These are phyloP conservation scores for Talaromyces borbonicus DNA, from an alignment of 495 filamentous ascomycete genomes.

Conservation along the genomic window DNA sequence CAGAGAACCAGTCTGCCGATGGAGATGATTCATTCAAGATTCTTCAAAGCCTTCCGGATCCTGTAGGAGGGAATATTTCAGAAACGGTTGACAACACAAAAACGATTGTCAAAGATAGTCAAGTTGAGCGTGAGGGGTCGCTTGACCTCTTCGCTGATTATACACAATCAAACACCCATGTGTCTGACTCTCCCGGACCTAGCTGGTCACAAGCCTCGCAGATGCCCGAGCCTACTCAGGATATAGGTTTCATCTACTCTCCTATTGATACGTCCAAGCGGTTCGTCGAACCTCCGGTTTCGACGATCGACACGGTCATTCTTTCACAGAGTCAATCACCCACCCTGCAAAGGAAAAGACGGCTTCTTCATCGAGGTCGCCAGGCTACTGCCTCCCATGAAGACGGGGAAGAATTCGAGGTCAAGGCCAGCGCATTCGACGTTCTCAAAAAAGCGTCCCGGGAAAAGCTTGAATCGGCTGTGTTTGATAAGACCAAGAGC, in stretches of 20 bases:
- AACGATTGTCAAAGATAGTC: slow-evolving; percentile 56
- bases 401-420: slow-evolving; percentile 29
- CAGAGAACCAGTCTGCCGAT: slow-evolving; percentile 39
- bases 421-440: slow-evolving; percentile 53
- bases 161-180: slow-evolving; percentile 22
- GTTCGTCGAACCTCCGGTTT: slow-evolving; percentile 52
- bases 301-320: slow-evolving; percentile 61
- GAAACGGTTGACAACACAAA: slow-evolving; percentile 39
- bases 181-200: slow-evolving; percentile 33
- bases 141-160: slow-evolving; percentile 22
- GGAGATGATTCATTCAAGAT: slow-evolving; percentile 22
- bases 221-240: slow-evolving; percentile 73
- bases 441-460: slow-evolving; percentile 64
- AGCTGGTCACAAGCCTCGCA: slow-evolving; percentile 49
- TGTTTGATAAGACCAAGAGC: slow-evolving; percentile 78
- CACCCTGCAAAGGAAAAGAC: slow-evolving; percentile 46
- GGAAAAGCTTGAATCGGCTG: slow-evolving; percentile 33
- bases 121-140: slow-evolving; percentile 30
- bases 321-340: slow-evolving; percentile 50
- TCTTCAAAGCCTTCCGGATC: slow-evolving; percentile 36
- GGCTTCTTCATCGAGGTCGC: slow-evolving; percentile 44
- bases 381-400: slow-evolving; percentile 25
- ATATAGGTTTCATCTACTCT: slow-evolving; percentile 63
- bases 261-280: slow-evolving; percentile 46
- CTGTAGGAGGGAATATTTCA: slow-evolving; percentile 32